These are phyloP conservation scores for Remersonia thermophila DNA, from an alignment of 2,329 filamentous ascomycete species.

Conservation along the genomic window DNA sequence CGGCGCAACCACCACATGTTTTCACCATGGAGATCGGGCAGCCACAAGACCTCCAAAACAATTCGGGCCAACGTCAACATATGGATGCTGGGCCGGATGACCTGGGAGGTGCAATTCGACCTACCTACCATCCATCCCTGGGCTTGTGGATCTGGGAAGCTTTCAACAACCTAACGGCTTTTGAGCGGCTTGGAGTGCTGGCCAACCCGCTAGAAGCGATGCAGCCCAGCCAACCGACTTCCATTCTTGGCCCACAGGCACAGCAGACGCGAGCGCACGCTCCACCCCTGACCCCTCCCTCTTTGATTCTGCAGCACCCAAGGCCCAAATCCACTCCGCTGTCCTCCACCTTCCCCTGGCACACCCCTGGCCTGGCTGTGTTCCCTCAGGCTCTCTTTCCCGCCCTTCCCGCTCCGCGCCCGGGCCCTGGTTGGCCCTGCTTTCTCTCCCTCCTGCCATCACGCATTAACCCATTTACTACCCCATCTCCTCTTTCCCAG, in stretches of 20 bases:
- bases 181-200: too few relatives aligned
- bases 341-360: background rate
- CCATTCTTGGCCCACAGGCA: slow-evolving; percentile 5
- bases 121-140: too few relatives aligned
- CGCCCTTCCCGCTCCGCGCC: slow-evolving; percentile 9
- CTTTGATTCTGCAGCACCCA: slow-evolving; percentile 9
- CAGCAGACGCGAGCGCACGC: slow-evolving; percentile 10
- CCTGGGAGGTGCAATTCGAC: too few relatives aligned
- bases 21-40: background rate
- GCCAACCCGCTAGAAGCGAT: too few relatives aligned
- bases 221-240: too few relatives aligned
- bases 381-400: slow-evolving; percentile 10
- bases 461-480: slow-evolving; percentile 15
- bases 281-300: slow-evolving; percentile 10
- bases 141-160: too few relatives aligned
- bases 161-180: too few relatives aligned
- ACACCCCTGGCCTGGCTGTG: slow-evolving; percentile 7
- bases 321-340: slow-evolving; percentile 10
- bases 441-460: slow-evolving; percentile 6
- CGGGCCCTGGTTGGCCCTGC: slow-evolving; percentile 14
- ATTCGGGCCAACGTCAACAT: too few relatives aligned
- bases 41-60: background rate
- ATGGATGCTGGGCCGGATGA: too few relatives aligned
- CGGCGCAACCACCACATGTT: too few relatives aligned
- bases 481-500: slow-evolving; percentile 9